Evolutionary conservation across 768 basidiomycete genomes (phyloP), one percentile per base, ranked within the genome.

Genomic region (Strobilomyces dryophilus): DNA sequence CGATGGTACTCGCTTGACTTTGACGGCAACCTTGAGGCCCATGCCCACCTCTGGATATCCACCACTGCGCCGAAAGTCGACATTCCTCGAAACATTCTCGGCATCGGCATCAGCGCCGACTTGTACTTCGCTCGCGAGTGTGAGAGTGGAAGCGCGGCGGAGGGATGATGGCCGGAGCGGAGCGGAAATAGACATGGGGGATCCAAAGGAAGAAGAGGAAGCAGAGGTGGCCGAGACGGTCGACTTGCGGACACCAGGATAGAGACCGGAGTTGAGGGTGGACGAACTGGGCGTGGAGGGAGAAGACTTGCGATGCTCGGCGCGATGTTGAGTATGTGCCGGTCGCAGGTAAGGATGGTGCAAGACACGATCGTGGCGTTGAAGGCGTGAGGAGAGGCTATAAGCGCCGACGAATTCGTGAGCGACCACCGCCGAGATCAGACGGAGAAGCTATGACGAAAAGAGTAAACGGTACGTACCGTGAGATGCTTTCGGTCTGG

Each of bases 371-470:
- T 84, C 85, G 47, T 81, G 75, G 59, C 76, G 80, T 64, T 88
- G 86, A 44, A 89, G 77, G 51, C 85, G 81, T 61, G 74, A 78
- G 27, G 86, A 84, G 57, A 87, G 77, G 43, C 85, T 89, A 64
- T 88, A 64, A 59, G 60, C 58, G 51, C 46, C 48, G 12, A 49
- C 45, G 18, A 37, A 43, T 40, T 51, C 31, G 44, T 65, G 56
- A 55, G 36, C 12, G 1, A 58, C 37, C 53, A 58, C 6, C 21
- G 29, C 42, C 20, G 20, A 29, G 47, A 54, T 55, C 31, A 34
- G 34, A 43, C 10, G 21, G 34, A 31, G 44, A 54, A 54, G 49
- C 29, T 3, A 36, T 17, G 15, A 47, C 29, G 47, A 51, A 52
- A 55, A 18, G 15, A 26, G 34, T 52, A 43, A 35, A 12, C 55